Percentiles rank a stretch among this genome's conserved stretches.
Evolutionary conservation across 179 eudicot genomes (phyloP).

Genomic region (Camellia oleifera): DNA sequence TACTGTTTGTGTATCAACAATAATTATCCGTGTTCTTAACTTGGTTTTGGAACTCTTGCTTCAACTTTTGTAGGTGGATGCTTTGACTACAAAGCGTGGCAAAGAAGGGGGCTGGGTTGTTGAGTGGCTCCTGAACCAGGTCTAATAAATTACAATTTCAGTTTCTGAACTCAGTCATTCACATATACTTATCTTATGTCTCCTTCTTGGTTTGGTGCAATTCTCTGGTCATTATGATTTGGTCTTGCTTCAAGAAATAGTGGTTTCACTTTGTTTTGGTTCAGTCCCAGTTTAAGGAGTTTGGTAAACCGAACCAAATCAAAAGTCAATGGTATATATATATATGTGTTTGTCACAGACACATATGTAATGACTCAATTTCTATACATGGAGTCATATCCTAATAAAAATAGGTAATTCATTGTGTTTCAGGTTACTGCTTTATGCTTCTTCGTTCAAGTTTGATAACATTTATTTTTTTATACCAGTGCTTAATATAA

Average conservation of each 20-base stretch:
- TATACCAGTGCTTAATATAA: too few species aligned
- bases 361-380: background rate
- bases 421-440: background rate
- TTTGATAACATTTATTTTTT: background rate
- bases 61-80: conserved; percentile 65
- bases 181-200: background rate
- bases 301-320: background rate
- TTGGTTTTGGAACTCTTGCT: conserved; percentile 7
- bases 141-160: conserved; percentile 13
- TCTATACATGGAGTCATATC: background rate
- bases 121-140: conserved; percentile 82
- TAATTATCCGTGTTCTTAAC: background rate
- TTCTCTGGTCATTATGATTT: background rate
- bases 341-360: background rate
- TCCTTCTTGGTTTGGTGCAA: background rate
- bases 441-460: background rate
- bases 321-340: background rate
- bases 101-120: conserved; percentile 85
- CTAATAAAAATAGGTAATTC: background rate
- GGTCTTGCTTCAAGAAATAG: background rate
- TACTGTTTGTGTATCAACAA: background rate
- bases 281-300: background rate
- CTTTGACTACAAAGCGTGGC: conserved; percentile 78
- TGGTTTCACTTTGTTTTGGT: background rate
- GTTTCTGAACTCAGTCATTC: background rate